Evolutionary conservation across 179 eudicot species (phyloP).

Genomic region (Actinidia polygama): DNA sequence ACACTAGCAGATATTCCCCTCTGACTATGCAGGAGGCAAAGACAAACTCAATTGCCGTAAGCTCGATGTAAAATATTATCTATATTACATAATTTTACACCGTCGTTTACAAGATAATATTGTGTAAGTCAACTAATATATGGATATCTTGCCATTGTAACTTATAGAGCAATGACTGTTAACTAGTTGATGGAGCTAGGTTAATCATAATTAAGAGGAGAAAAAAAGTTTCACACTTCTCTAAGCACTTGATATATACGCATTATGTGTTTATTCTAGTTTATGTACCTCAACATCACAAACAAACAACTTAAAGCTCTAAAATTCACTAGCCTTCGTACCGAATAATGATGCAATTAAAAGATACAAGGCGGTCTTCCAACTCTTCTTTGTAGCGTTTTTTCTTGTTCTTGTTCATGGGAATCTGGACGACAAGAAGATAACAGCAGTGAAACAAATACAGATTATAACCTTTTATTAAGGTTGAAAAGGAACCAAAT

Average conservation of each 20-base stretch:
- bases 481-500: not conserved
- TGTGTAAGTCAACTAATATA: not conserved
- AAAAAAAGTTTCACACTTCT: not conserved
- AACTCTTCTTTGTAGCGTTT: constrained; percentile 77
- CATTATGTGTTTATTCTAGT: not conserved
- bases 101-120: not conserved
- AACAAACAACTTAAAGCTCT: not conserved
- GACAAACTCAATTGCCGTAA: not conserved
- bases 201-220: not conserved
- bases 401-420: constrained; percentile 78
- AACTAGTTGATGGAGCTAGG: not conserved
- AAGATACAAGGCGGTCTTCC: constrained; percentile 89
- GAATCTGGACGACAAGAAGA: constrained; percentile 50
- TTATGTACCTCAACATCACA: not conserved
- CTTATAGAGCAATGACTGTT: not conserved
- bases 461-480: not conserved
- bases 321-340: constrained; percentile 47
- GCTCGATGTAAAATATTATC: not conserved
- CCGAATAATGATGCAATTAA: constrained; percentile 97
- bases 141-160: constrained; percentile 2
- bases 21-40: not conserved
- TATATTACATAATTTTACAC: not conserved
- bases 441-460: not conserved
- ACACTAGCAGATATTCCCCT: no score
- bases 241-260: not conserved